These are phyloP conservation scores for Diplogelasinospora grovesii DNA, from an alignment of 495 filamentous ascomycete genomes.

Conservation along the genomic window DNA sequence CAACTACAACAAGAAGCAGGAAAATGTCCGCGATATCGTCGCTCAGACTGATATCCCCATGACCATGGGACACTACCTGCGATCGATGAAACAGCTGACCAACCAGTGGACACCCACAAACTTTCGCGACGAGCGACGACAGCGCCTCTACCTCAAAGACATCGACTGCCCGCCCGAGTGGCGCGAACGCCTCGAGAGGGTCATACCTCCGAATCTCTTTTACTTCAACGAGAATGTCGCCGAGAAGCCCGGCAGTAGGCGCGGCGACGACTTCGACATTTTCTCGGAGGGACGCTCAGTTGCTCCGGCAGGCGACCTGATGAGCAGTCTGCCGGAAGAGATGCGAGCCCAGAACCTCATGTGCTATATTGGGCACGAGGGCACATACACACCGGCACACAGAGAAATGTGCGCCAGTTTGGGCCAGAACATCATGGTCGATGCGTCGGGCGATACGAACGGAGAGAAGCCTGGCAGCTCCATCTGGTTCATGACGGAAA, in stretches of 20 bases:
- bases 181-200: slow-evolving; percentile 66
- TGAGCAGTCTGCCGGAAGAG: slow-evolving; percentile 78
- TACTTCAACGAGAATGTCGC: slow-evolving; percentile 76
- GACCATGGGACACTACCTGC: slow-evolving; percentile 81
- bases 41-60: slow-evolving; percentile 64
- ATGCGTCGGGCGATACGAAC: slow-evolving; percentile 67
- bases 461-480: slow-evolving; percentile 76
- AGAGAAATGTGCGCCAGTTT: slow-evolving; percentile 96
- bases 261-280: slow-evolving; percentile 35
- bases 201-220: slow-evolving; percentile 72
- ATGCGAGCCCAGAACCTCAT: slow-evolving; percentile 95
- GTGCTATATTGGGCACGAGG: slow-evolving; percentile 97
- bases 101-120: slow-evolving; percentile 63
- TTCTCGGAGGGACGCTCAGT: slow-evolving; percentile 38
- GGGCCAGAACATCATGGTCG: slow-evolving; percentile 97
- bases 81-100: slow-evolving; percentile 69
- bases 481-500: slow-evolving; percentile 97
- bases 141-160: slow-evolving; percentile 90
- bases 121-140: slow-evolving; percentile 62
- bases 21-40: slow-evolving; percentile 68
- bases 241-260: slow-evolving; percentile 37
- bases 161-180: slow-evolving; percentile 86
- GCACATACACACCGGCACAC: slow-evolving; percentile 93
- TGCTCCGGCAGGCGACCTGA: slow-evolving; percentile 69
- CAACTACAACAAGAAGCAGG: slow-evolving; percentile 63